phyloP scores from a whole-genome alignment of 2,329 filamentous ascomycete genomes.

The Dactylellina haptotyla region DNA sequence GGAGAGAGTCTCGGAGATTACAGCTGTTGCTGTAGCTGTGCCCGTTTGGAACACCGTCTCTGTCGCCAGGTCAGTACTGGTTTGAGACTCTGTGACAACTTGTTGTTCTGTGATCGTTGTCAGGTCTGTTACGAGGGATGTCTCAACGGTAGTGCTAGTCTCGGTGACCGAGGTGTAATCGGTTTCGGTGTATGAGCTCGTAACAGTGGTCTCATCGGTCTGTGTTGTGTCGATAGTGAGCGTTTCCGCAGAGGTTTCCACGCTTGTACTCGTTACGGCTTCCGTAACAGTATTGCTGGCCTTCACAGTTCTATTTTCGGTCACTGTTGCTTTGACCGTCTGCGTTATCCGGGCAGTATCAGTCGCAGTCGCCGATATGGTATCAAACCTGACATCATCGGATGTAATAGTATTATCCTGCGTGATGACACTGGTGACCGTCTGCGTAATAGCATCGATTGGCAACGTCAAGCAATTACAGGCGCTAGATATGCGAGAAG shows the following conservation, averaged over 20 bases:
- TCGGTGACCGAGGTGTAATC: background rate
- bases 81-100: no score
- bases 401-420: slow-evolving; percentile 3
- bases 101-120: no score
- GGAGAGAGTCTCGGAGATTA: no score
- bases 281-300: slow-evolving; percentile 4
- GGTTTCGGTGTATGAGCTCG: slow-evolving; percentile 10
- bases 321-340: slow-evolving; percentile 2
- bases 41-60: no score
- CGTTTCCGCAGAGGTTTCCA: slow-evolving; percentile 1
- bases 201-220: slow-evolving; percentile 18
- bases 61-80: no score
- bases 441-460: background rate
- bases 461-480: slow-evolving; percentile 31
- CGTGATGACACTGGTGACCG: slow-evolving; percentile 1
- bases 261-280: background rate
- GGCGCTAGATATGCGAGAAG: slow-evolving; percentile 31
- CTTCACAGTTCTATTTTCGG: slow-evolving; percentile 13
- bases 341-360: slow-evolving; percentile 3
- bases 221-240: background rate
- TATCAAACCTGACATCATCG: background rate
- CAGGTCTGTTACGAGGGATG: background rate
- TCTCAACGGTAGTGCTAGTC: slow-evolving; percentile 6
- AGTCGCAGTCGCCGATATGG: background rate
- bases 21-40: no score